Conservation (phyloP, 352 stramenopile genomes). For the Blastocystis sp. region DNA sequence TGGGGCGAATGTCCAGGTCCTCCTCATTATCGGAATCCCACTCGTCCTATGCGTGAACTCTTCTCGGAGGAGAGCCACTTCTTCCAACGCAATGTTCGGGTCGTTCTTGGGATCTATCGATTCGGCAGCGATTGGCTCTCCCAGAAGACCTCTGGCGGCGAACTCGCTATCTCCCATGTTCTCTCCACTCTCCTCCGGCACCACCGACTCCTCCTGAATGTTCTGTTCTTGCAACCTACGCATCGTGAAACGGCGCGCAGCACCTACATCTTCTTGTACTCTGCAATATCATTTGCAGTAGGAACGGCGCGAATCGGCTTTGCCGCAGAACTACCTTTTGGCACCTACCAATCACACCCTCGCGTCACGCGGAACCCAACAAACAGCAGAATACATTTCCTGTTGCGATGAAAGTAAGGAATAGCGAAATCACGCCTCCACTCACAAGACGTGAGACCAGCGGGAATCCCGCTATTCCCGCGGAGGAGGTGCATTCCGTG, state of each 20-base stretch:
- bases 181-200: conserved; percentile 16
- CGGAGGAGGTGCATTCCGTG: neutral
- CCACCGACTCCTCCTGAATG: neutral
- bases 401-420: conserved; percentile 8
- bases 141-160: conserved; percentile 3
- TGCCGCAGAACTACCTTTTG: conserved; percentile 51
- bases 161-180: neutral
- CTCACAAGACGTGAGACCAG: neutral
- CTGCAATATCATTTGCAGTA: conserved; percentile 55
- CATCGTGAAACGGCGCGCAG: neutral
- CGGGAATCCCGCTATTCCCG: neutral
- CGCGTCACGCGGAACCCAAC: neutral
- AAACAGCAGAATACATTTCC: conserved; percentile 74
- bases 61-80: neutral
- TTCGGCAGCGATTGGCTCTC: conserved; percentile 40
- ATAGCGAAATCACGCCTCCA: neutral
- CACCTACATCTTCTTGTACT: conserved; percentile 65
- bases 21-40: conserved; percentile 76
- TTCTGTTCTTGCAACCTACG: conserved; percentile 25
- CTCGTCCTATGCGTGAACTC: neutral
- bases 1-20: conserved; percentile 85
- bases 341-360: neutral
- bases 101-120: conserved; percentile 53
- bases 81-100: conserved; percentile 31
- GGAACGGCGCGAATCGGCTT: conserved; percentile 68